Evolutionary conservation across 2,329 filamentous ascomycete genomes (phyloP).

Genomic region (Emmonsiellopsis sp.): DNA sequence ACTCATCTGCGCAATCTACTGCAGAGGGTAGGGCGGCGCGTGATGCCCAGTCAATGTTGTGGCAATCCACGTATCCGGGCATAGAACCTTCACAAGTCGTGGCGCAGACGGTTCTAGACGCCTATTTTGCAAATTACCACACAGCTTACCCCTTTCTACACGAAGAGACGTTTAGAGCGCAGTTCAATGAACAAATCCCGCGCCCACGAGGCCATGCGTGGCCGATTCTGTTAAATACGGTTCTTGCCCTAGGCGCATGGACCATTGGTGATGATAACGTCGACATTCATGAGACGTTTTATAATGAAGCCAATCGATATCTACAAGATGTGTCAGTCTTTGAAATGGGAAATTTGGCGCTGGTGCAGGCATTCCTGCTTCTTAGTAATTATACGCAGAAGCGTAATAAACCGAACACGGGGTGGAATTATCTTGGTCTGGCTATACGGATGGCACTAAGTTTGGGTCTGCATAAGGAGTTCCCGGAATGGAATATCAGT

Average conservation of each 20-base stretch:
- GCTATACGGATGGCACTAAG: constrained; percentile 44
- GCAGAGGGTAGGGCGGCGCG: background rate
- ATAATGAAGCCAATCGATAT: constrained; percentile 38
- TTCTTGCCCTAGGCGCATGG: constrained; percentile 39
- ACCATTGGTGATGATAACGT: constrained; percentile 33
- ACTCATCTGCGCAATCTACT: background rate
- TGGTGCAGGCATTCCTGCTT: constrained; percentile 40
- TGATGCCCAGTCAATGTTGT: constrained; percentile 25
- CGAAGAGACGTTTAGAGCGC: constrained; percentile 39
- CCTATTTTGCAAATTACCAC: constrained; percentile 41
- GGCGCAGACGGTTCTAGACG: constrained; percentile 35
- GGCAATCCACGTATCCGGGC: constrained; percentile 16
- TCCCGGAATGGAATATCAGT: constrained; percentile 38
- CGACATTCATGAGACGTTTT: constrained; percentile 29
- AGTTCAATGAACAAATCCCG: constrained; percentile 37
- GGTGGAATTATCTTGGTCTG: constrained; percentile 41
- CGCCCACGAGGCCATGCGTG: constrained; percentile 34
- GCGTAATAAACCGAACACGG: constrained; percentile 43
- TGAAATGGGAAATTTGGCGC: constrained; percentile 41
- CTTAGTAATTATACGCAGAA: constrained; percentile 44
- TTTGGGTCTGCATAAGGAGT: constrained; percentile 43
- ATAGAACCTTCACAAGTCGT: constrained; percentile 31
- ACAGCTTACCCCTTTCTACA: constrained; percentile 40
- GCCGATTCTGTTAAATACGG: constrained; percentile 39
- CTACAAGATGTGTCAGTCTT: constrained; percentile 38